These are phyloP conservation scores for Aspergillus viridinutans DNA, from an alignment of 2,329 filamentous ascomycete genomes.

Conservation along the genomic window DNA sequence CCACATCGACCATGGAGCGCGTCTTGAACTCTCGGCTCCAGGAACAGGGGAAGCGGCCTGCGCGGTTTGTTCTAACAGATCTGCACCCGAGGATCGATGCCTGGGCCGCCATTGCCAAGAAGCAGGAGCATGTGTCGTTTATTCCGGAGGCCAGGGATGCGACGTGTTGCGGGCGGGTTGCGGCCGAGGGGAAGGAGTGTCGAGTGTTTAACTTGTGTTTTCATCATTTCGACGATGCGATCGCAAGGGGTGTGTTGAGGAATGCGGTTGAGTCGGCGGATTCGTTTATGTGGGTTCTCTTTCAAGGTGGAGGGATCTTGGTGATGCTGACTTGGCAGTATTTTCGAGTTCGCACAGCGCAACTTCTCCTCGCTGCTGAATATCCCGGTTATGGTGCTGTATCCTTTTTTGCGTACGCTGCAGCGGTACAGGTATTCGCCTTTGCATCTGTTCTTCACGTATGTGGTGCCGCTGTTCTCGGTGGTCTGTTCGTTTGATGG, in stretches of 20 bases:
- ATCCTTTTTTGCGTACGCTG: slow-evolving; percentile 23
- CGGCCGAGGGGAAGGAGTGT: slow-evolving; percentile 56
- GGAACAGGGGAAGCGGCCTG: slow-evolving; percentile 23
- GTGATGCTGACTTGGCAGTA: slow-evolving; percentile 1
- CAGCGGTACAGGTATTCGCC: slow-evolving; percentile 44
- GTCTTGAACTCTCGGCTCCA: slow-evolving; percentile 49
- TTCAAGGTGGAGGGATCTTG: neutral
- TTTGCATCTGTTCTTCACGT: slow-evolving; percentile 61
- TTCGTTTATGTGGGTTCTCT: slow-evolving; percentile 19
- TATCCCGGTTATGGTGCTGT: slow-evolving; percentile 27
- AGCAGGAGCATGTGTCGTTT: slow-evolving; percentile 56
- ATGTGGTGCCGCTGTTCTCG: slow-evolving; percentile 62
- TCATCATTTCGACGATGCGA: slow-evolving; percentile 67
- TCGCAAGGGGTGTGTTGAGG: slow-evolving; percentile 58
- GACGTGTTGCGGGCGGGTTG: slow-evolving; percentile 23
- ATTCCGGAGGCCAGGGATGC: slow-evolving; percentile 63
- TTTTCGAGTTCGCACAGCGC: slow-evolving; percentile 13
- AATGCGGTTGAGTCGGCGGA: slow-evolving; percentile 39
- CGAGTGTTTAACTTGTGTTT: slow-evolving; percentile 71
- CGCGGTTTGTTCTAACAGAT: slow-evolving; percentile 62
- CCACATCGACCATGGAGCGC: slow-evolving; percentile 61
- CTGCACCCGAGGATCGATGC: slow-evolving; percentile 60
- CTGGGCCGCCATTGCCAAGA: slow-evolving; percentile 53
- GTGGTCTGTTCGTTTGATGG: slow-evolving; percentile 67
- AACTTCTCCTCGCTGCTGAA: slow-evolving; percentile 15